Percentiles rank a stretch among this genome's conserved stretches.
These are phyloP conservation scores for Daldinia caldariorum DNA, from an alignment of 495 filamentous ascomycete species.

Conservation along the genomic window DNA sequence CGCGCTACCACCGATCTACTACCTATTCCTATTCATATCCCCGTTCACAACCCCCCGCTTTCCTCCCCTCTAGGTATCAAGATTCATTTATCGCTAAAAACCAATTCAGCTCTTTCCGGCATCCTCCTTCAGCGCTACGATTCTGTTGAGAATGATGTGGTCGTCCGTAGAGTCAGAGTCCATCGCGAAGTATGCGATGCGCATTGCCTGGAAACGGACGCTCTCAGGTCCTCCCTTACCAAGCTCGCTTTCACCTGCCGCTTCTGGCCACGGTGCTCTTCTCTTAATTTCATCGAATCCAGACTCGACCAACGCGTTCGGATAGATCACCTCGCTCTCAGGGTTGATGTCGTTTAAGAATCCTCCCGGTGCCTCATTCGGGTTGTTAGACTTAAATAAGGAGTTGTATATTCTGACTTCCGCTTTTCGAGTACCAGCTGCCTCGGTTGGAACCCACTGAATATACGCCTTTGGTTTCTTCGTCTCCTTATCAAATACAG, in stretches of 20 bases:
- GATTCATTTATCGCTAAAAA: not conserved
- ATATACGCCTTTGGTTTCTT: conserved; percentile 92
- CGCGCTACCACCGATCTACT: not conserved
- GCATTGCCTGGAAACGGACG: conserved; percentile 91
- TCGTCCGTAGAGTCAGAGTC: conserved; percentile 82
- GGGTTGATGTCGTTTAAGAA: conserved; percentile 88
- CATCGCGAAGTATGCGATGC: conserved; percentile 86
- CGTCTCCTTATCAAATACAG: conserved; percentile 70
- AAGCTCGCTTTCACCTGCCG: conserved; percentile 69
- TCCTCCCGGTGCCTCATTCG: conserved; percentile 73
- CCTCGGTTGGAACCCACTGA: conserved; percentile 82
- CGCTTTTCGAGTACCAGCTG: conserved; percentile 72
- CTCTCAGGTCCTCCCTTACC: conserved; percentile 71
- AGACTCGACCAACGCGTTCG: conserved; percentile 81
- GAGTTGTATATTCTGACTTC: conserved; percentile 83
- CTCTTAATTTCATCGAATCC: conserved; percentile 82
- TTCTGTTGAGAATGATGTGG: conserved; percentile 86
- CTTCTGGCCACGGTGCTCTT: conserved; percentile 84
- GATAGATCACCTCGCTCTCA: conserved; percentile 79
- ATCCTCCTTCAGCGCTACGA: conserved; percentile 94
- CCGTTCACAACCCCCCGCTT: not conserved
- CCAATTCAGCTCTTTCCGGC: conserved; percentile 66
- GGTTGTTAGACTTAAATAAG: conserved; percentile 88
- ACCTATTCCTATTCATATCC: too few relatives aligned
- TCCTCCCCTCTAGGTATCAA: not conserved